Base-by-base conservation (phyloP, 352 stramenopile species). In the Phytopythium helicoides region DNA sequence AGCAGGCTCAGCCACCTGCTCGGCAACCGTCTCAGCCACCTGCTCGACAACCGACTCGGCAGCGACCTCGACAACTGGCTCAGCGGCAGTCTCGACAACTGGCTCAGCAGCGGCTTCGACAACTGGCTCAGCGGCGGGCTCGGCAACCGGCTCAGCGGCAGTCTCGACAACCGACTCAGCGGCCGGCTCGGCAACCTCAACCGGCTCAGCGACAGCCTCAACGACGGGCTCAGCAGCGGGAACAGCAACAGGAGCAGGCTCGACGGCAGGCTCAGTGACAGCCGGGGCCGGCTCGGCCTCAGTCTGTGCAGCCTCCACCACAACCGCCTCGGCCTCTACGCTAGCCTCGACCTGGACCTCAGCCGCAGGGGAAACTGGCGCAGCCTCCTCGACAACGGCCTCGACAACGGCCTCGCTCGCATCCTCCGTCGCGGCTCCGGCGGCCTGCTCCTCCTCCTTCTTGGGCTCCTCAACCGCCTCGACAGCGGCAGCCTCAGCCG, bases 1-100 rank as follows among this genome's bases (percentile, higher is more conserved):
- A 33, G 40, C 40, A 47, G 40, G 5, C 40, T 47, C 40, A 19
- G 22, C 28, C 11, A 39, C 46, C 16, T 36, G 23, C 26, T 54
- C 48, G 11, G 21, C 34, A 9, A 41, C 47, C 18, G 36, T 23
- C 56, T 21, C 34, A 26, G 31, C n/a, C n/a, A n/a, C 6, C 40
- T 65, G 46, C 15, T 37, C 52, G 1, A 35, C 22, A 2, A 21
- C 11, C 6, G 41, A 1, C 41, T 52, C 31, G 0, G 9, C n/a
- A 25, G 8, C 44, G 22, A 9, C 33, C 14, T 23, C 19, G 25
- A 37, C 48, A 46, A 23, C 23, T 21, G 36, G 12, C 22, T 45
- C 36, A 42, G 37, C 37, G 6, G 8, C 37, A 18, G 37, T 7
- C 42, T 49, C 12, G 15, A 10, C 45, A 16, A 16, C 18, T 9